Evolutionary conservation across 2,329 filamentous ascomycete genomes (phyloP), one percentile per base, ranked within the genome.

Genomic region (Xylariaceae sp.): DNA sequence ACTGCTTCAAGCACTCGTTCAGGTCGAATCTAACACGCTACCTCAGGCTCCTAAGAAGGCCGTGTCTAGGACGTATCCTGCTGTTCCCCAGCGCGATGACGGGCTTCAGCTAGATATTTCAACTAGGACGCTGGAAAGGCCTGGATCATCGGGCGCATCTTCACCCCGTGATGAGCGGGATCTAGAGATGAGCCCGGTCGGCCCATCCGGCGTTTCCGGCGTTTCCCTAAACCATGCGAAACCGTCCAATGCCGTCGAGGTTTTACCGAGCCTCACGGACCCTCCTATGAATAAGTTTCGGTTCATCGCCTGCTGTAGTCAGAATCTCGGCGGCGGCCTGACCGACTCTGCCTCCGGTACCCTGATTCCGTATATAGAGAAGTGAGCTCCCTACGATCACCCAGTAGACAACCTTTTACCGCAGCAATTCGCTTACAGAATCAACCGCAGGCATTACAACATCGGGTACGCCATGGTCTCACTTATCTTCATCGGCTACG

Each of bases 401-500:
- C 19, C 40, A 35, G 19, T 27, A 9, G 29, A 11, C 35, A 9
- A n/a, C 34, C 5, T 40, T 29, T 40, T 3, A 31, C 8, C 1
- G 2, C 7, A 6, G 27, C 19, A 45, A 45, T 55, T 53, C 53
- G 56, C 53, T 48, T 53, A 49, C 59, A 42, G 39, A 32, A 7
- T 35, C n/a, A 39, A 5, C 1, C 1, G 37, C 41, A 82, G 79
- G 44, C 70, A 87, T 64, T 95, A 92, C 66, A 62, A 77, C 55
- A 89, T 94, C 53, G 86, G 85, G 42, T 92, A 94, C 68, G 86
- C 84, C 2, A 72, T 89, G 6, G 87, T 94, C 2, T 92, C 89
- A 1, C 74, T 92, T 39, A 88, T 95, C 65, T 95, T 94, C 73
- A 80, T 94, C 32, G 81, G 85, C 44, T 88, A 88, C 62, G 88